phyloP scores from a whole-genome alignment of 2,329 filamentous ascomycete genomes.

The Colletotrichum siamense region DNA sequence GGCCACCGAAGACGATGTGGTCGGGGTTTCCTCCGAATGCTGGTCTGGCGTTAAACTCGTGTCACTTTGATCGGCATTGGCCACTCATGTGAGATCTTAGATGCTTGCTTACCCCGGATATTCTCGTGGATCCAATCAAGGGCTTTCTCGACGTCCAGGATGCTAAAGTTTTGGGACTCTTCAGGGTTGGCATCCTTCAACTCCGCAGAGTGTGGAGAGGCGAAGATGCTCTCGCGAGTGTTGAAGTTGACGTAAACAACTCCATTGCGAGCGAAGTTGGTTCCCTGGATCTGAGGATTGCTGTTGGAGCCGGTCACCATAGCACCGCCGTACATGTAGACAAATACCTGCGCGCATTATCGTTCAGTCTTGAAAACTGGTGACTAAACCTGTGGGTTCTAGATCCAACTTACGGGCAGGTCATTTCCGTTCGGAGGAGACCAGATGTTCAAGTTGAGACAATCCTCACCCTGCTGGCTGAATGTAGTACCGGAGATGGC shows the following conservation, averaged over 20 bases:
- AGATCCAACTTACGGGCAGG: constrained; percentile 28
- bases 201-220: constrained; percentile 47
- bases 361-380: neutral
- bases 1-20: constrained; percentile 49
- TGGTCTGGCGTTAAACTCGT: neutral
- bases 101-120: constrained; percentile 29
- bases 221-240: constrained; percentile 47
- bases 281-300: constrained; percentile 41
- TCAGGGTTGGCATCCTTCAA: constrained; percentile 32
- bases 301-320: constrained; percentile 46
- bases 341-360: constrained; percentile 33
- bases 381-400: neutral
- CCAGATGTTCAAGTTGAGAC: constrained; percentile 48
- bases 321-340: constrained; percentile 51
- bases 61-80: neutral
- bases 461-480: constrained; percentile 40
- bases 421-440: constrained; percentile 28
- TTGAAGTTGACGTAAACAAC: constrained; percentile 44
- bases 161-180: constrained; percentile 31
- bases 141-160: constrained; percentile 41
- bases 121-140: constrained; percentile 46
- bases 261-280: constrained; percentile 40
- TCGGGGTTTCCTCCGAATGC: constrained; percentile 50
- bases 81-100: neutral
- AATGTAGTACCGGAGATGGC: constrained; percentile 24